A percentile compares a stretch with the other conserved stretches of the same genome.
phyloP scores from a whole-genome alignment of 495 filamentous ascomycete genomes.

The Halenospora varia region DNA sequence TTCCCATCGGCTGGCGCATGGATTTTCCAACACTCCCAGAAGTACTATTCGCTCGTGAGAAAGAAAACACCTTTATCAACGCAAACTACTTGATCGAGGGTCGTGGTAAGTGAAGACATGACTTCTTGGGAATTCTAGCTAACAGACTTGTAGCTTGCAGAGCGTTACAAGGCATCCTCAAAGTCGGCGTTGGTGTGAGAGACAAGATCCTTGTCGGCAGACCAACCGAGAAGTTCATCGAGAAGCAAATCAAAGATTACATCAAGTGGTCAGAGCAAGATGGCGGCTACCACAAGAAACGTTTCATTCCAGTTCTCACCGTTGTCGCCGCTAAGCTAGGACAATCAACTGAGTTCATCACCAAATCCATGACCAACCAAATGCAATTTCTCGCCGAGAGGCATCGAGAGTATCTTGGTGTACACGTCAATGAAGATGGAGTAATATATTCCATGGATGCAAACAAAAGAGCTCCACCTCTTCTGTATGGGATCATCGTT shows the following conservation, averaged over 20 bases:
- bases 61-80: constrained; percentile 43
- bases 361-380: constrained; percentile 7
- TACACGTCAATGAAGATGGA: not conserved
- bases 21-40: constrained; percentile 61
- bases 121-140: not conserved
- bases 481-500: constrained; percentile 36
- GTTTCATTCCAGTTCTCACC: constrained; percentile 19
- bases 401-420: constrained; percentile 16
- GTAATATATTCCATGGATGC: constrained; percentile 8
- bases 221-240: constrained; percentile 15
- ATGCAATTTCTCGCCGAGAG: constrained; percentile 21
- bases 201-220: not conserved
- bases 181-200: constrained; percentile 15
- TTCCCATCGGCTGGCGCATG: constrained; percentile 49
- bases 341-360: constrained; percentile 7
- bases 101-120: constrained; percentile 14
- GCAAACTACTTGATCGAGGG: constrained; percentile 12
- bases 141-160: constrained; percentile 13
- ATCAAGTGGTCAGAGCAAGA: constrained; percentile 26
- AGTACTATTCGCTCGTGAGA: constrained; percentile 47
- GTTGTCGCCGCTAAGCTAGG: constrained; percentile 8
- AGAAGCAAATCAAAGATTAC: constrained; percentile 16
- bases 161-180: constrained; percentile 19
- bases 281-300: constrained; percentile 16
- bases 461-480: constrained; percentile 20